These are phyloP conservation scores for Elsinoe australis DNA, from an alignment of 2,329 filamentous ascomycete species.

Conservation along the genomic window DNA sequence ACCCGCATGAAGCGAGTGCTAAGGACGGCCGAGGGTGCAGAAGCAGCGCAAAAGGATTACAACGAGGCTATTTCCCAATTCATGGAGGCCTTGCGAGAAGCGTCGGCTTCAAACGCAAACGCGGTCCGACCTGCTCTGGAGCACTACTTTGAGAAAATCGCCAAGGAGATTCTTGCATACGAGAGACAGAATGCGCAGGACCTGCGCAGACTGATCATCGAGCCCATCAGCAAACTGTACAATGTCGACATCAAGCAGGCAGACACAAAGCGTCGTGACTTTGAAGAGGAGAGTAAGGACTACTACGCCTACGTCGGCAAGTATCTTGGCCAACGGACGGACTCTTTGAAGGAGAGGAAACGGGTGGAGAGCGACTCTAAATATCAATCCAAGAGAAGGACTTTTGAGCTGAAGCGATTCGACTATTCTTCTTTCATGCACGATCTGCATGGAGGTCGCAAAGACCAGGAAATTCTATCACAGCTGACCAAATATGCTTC, in stretches of 20 bases:
- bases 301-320: conserved; percentile 93
- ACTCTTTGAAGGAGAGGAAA: conserved; percentile 96
- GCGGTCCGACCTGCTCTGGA: conserved; percentile 95
- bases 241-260: conserved; percentile 96
- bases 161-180: conserved; percentile 78
- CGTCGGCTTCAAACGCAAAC: conserved; percentile 83
- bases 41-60: conserved; percentile 68
- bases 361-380: conserved; percentile 90
- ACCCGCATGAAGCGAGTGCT: conserved; percentile 92
- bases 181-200: conserved; percentile 77
- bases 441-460: conserved; percentile 95
- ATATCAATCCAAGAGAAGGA: conserved; percentile 86
- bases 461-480: conserved; percentile 93
- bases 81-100: conserved; percentile 77
- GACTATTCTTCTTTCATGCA: conserved; percentile 99
- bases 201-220: conserved; percentile 87
- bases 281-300: conserved; percentile 97
- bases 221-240: conserved; percentile 85
- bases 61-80: conserved; percentile 81
- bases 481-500: conserved; percentile 92
- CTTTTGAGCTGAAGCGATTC: conserved; percentile 94
- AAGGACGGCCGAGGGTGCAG: conserved; percentile 84
- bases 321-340: conserved; percentile 92
- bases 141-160: conserved; percentile 97
- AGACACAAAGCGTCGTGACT: conserved; percentile 92